Conservation (phyloP, 2,329 filamentous ascomycete species). For the Chaetomiaceae sp. region DNA sequence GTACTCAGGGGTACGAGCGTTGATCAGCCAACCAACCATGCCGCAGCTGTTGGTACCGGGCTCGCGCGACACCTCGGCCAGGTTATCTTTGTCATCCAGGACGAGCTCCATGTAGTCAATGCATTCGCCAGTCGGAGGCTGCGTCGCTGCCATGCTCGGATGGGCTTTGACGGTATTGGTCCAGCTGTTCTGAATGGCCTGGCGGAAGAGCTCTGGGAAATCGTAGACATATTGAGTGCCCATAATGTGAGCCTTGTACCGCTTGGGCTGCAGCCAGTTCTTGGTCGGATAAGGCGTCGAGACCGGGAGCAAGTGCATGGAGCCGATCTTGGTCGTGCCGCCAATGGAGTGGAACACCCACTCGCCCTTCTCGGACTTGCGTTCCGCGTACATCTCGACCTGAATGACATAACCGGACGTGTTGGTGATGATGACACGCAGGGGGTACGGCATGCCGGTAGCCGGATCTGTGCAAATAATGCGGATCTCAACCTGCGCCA, state of each 20-base stretch:
- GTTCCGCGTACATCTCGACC: constrained; percentile 95
- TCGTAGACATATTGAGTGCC: constrained; percentile 99
- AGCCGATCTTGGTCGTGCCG: constrained; percentile 88
- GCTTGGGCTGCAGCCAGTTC: constrained; percentile 97
- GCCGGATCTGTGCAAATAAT: constrained; percentile 92
- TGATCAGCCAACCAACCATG: constrained; percentile 98
- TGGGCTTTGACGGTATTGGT: constrained; percentile 68
- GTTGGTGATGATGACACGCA: constrained; percentile 96
- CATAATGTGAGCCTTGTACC: constrained; percentile 99
- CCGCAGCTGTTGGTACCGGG: constrained; percentile 93
- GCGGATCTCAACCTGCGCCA: constrained; percentile 95
- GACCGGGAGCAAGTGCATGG: constrained; percentile 89
- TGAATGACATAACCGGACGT: constrained; percentile 97
- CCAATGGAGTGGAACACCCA: constrained; percentile 99
- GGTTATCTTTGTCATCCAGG: constrained; percentile 85
- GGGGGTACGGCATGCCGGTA: constrained; percentile 80
- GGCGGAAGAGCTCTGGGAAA: constrained; percentile 98
- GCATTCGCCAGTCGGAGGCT: constrained; percentile 82
- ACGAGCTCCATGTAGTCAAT: constrained; percentile 93
- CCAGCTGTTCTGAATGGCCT: constrained; percentile 97
- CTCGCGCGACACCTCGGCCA: constrained; percentile 90
- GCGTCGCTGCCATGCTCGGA: constrained; percentile 69
- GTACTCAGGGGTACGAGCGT: constrained; percentile 92
- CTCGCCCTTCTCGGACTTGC: constrained; percentile 95
- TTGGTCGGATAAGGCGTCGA: constrained; percentile 94